Base-by-base conservation (phyloP, 257 asterid genomes). In the Lithospermum erythrorhizon region DNA sequence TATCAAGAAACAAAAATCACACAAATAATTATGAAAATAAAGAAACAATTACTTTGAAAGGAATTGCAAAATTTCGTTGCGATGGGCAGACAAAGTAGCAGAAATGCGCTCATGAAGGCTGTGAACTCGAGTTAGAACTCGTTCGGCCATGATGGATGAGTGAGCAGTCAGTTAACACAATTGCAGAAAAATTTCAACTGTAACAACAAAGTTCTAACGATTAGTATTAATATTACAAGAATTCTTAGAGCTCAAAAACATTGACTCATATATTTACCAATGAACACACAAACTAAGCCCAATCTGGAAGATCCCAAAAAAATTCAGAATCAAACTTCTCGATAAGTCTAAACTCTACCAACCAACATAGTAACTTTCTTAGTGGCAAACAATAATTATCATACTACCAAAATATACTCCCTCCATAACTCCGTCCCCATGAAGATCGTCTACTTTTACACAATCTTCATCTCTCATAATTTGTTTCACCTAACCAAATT, bases 61-160 rank as follows among this genome's bases (percentile, higher is more conserved):
- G 35, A 90, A 90, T 70, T 78, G 65, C 65, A 90, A 41, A 51
- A 87, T 75, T 64, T 87, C 95, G 23, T 79, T 68, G 75, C 95
- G 96, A 59, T 85, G 90, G 65, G 91, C 89, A 59, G 87, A 76
- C 57, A 90, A 81, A 21, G 95, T 90, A 70, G 94, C 85, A 54
- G 87, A 94, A 76, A 90, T 72, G 27, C 93, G 94, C 72, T 90
- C 98, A 4, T 86, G 94, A 29, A 87, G 95, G 87, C 95, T 87
- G 82, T 90, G 96, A 63, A 87, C 96, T 21, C 96, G 93, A 25
- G 85, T 82, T 21, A 86, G 81, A 65, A 87, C 94, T 67, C 79
- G 91, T 72, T 90, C 94, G 72, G 90, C 88, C 98, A 85, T 87
- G 68, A 81, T 56, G 35, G 62, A 60, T 68, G 72, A 37, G 60